Conservation (phyloP, 1,139 yeast genomes). For the Scheffersomyces stambukii region DNA sequence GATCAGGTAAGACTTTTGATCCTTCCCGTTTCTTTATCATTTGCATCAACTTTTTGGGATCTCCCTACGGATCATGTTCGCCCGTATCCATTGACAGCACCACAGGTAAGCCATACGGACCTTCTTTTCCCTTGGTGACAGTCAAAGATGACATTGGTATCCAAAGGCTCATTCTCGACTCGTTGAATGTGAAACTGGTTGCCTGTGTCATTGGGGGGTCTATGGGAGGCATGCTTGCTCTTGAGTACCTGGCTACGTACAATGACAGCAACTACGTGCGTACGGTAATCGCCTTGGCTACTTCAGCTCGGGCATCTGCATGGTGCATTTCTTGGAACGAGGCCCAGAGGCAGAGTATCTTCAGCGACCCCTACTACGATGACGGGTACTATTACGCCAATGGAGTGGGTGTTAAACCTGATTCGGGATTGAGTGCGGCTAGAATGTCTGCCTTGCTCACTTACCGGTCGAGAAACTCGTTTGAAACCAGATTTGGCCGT, state of each 20-base stretch:
- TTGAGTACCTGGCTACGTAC: slow-evolving; percentile 73
- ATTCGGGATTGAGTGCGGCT: slow-evolving; percentile 88
- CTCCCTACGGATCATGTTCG: slow-evolving; percentile 95
- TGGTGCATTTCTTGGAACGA: slow-evolving; percentile 99
- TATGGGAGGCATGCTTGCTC: slow-evolving; percentile 98
- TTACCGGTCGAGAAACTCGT: slow-evolving; percentile 86
- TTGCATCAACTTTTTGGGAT: slow-evolving; percentile 87
- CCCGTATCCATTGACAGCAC: slow-evolving; percentile 75
- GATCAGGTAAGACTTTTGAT: slow-evolving; percentile 84
- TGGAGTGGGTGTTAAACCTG: slow-evolving; percentile 64
- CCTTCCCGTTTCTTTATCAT: slow-evolving; percentile 81
- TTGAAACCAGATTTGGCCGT: slow-evolving; percentile 87
- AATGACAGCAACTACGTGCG: slow-evolving; percentile 70
- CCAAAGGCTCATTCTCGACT: slow-evolving; percentile 72
- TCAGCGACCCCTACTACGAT: slow-evolving; percentile 86
- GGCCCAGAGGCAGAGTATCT: slow-evolving; percentile 93
- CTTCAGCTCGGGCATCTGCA: slow-evolving; percentile 92
- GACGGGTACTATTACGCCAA: slow-evolving; percentile 79
- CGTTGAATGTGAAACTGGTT: slow-evolving; percentile 66
- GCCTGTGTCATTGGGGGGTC: slow-evolving; percentile 95
- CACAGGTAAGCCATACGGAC: slow-evolving; percentile 80
- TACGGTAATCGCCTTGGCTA: slow-evolving; percentile 79
- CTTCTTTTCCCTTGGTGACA: slow-evolving; percentile 90
- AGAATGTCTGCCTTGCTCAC: slow-evolving; percentile 95
- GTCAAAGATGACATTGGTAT: slow-evolving; percentile 85